A percentile compares a stretch with the other conserved stretches of the same genome.
Conservation (phyloP, 108 stramenopile genomes). For the Aurantiochytrium sp. region DNA sequence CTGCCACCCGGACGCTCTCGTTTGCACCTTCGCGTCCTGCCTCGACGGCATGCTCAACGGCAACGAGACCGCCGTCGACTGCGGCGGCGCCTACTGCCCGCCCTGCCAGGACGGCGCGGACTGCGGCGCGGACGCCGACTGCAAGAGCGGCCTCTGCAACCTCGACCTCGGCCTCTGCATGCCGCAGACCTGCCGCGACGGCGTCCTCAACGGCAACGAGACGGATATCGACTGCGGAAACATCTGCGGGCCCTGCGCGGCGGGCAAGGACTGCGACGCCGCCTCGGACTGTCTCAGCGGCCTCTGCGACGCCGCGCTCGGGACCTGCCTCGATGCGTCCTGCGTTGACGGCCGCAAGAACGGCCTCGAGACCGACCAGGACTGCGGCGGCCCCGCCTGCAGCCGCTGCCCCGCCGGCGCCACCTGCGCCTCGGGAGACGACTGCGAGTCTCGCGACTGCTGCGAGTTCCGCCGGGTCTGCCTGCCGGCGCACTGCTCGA, state of each 20-base stretch:
- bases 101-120: neutral
- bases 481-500: constrained; percentile 14
- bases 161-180: neutral
- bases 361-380: constrained; percentile 11
- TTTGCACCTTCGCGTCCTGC: neutral
- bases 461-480: neutral
- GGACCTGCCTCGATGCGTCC: constrained; percentile 15
- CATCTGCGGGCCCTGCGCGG: neutral
- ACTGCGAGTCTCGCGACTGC: neutral
- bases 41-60: neutral
- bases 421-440: neutral
- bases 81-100: neutral
- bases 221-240: constrained; percentile 33
- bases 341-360: neutral
- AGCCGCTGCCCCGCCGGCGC: neutral
- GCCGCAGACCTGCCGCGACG: neutral
- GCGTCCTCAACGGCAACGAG: constrained; percentile 30
- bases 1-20: neutral
- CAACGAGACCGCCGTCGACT: neutral
- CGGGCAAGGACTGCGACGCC: neutral
- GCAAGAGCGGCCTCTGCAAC: neutral
- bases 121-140: neutral
- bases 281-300: constrained; percentile 16
- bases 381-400: neutral
- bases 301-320: neutral